Conservation (phyloP, 2,329 filamentous ascomycete species). For the Monilinia polystroma region DNA sequence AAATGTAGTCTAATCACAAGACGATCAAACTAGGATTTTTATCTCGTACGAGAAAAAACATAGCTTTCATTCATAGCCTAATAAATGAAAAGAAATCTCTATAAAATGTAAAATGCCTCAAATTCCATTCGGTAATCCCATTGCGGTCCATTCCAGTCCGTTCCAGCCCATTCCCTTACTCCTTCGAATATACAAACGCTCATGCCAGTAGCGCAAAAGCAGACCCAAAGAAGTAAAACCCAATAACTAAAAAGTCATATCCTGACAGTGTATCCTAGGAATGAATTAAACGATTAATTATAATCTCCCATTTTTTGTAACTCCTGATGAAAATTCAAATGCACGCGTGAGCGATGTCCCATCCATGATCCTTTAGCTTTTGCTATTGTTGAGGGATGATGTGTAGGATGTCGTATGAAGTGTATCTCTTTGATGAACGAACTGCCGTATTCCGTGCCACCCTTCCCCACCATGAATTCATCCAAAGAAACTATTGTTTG, state of each 20-base stretch:
- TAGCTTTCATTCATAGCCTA: slow-evolving; percentile 13
- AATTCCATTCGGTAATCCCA: not conserved
- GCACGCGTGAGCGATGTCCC: slow-evolving; percentile 5
- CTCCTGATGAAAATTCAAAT: slow-evolving; percentile 18
- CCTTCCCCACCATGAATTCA: not conserved
- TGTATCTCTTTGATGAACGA: not conserved
- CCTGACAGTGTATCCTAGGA: not conserved
- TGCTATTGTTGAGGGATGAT: not conserved
- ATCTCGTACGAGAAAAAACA: not conserved
- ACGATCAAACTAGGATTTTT: not conserved
- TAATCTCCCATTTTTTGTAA: slow-evolving; percentile 16
- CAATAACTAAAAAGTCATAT: slow-evolving; percentile 9
- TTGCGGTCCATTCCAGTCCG: not conserved
- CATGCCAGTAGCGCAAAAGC: slow-evolving; percentile 14
- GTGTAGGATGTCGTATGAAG: slow-evolving; percentile 2
- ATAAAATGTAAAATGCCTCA: slow-evolving; percentile 1
- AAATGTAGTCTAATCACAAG: not conserved
- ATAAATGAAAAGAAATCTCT: not conserved
- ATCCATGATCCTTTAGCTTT: slow-evolving; percentile 3
- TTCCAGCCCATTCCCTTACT: not conserved
- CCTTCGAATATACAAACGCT: slow-evolving; percentile 11
- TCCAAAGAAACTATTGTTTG: not conserved
- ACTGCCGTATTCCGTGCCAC: not conserved
- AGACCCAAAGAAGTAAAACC: slow-evolving; percentile 15
- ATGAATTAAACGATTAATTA: slow-evolving; percentile 12